Evolutionary conservation across 352 stramenopile genomes (phyloP), one percentile per base, ranked within the genome.

Genomic region (Globisporangium mamillatum): DNA sequence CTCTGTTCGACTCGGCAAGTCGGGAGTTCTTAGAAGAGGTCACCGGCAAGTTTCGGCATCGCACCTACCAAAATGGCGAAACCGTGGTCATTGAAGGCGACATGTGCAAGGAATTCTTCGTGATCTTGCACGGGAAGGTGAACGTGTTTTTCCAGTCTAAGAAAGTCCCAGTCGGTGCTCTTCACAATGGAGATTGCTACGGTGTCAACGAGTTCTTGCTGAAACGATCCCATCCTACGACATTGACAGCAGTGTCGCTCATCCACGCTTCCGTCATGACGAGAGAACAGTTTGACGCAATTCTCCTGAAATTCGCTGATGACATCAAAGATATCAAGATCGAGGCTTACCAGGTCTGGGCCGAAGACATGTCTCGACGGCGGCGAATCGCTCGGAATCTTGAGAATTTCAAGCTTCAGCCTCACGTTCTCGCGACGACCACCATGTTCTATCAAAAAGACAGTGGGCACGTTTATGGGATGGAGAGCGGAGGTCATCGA

Each of bases 21-120:
- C 76, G 75, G 18, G 84, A 92, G 24, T 91, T 93, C 58, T 66
- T 90, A 0, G 79, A 92, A n/a, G 82, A 91, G 72, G 82, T 94
- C 4, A 94, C 86, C 0, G 87, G 85, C 0, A 90, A 93, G 58
- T 92, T 94, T 54, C 82, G 87, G 0, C 80, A 92, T 59, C 77
- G 81, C 14, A 88, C 52, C 8, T 93, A 88, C 50, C 85, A 93
- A 34, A 87, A 87, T 34, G 87, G 87, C 0, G 87, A 93, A 36
- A 86, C 80, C 4, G 75, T 93, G 8, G 86, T 75, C 22, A 71
- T 92, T 1, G 81, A 93, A 64, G 87, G 87, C 1, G 80, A 93
- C 46, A 70, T 85, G 1, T 91, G 85, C 65, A 79, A 85, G 10
- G 83, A 91, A 58, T 93, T 91, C n/a, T 25, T 91, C 6, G 79